Base-by-base conservation (phyloP, 163 green algal species). In the Scenedesmus sp. region DNA sequence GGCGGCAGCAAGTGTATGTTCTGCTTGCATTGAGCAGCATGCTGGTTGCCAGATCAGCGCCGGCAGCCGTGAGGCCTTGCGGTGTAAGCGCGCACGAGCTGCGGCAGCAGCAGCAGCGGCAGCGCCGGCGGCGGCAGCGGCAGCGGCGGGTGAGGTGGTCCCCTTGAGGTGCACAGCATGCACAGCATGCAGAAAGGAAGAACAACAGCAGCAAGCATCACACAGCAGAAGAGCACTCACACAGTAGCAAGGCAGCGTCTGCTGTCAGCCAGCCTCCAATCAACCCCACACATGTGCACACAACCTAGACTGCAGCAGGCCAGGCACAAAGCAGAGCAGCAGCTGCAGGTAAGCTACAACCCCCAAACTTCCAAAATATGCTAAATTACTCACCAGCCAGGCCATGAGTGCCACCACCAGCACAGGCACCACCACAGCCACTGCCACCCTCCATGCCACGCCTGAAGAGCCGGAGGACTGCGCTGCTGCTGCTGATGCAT, bases 381-480 rank as follows among this genome's bases (percentile, higher is more conserved):
- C 2, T 23, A 46, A 0, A 3, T 5, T 12, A 26, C 60, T 9
- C 84, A 91, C 88, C 59, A 56, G 88, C 26, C 23, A 76, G 1
- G 55, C 57, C 54, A 85, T 55, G 76, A 91, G 76, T 2, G 59
- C 73, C 59, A 91, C 20, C n/a, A 46, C 76, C 74, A 87, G 10
- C 23, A 87, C 55, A 5, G 88, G 88, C 76, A 91, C 54, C 26
- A 87, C 59, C 52, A 91, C 88, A 0, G 88, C 88, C 59, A 91
- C 54, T 10, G 88, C 88, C 34, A 79, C 34, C 9, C 34, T 20
- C 88, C 88, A 91, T 0, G 52, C 56, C 8, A 60, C 46, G 82
- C 82, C 56, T 10, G n/a, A 23, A 13, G 6, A 34, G 12, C 46
- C 23, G 1, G 23, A 34, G 7, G 81, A 26, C 64, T 85, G 76